Percentiles rank a stretch among this genome's conserved stretches.
phyloP scores from a whole-genome alignment of 306 rosid genomes.

The Cicer cuneatum region DNA sequence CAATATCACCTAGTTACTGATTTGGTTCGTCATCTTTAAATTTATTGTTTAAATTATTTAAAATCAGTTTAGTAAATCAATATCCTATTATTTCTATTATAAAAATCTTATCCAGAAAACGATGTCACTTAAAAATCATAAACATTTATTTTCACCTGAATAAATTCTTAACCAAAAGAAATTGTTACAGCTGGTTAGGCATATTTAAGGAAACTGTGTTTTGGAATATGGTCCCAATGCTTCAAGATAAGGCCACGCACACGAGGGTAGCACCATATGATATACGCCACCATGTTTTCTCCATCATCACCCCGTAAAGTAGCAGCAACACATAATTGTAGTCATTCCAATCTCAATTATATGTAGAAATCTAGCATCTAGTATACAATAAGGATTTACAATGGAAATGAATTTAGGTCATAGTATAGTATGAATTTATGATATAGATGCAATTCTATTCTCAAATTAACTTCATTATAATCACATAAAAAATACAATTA shows the following conservation, averaged over 20 bases:
- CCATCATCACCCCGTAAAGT: neutral
- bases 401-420: too few relatives aligned
- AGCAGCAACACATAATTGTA: neutral
- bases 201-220: slow-evolving; percentile 29
- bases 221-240: slow-evolving; percentile 40
- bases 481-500: too few relatives aligned
- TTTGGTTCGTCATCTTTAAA: too few relatives aligned
- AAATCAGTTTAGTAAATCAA: too few relatives aligned
- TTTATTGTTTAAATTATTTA: too few relatives aligned
- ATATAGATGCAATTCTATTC: too few relatives aligned
- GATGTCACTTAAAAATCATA: slow-evolving; percentile 28
- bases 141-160: slow-evolving; percentile 48
- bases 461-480: too few relatives aligned
- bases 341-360: neutral
- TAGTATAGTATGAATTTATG: too few relatives aligned
- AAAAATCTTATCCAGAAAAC: slow-evolving; percentile 38
- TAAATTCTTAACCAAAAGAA: slow-evolving; percentile 33
- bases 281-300: slow-evolving; percentile 31
- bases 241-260: slow-evolving; percentile 55
- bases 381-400: too few relatives aligned
- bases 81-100: too few relatives aligned
- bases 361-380: neutral
- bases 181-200: slow-evolving; percentile 18
- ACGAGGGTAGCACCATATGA: slow-evolving; percentile 56
- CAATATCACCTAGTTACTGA: too few relatives aligned